Percentiles rank a stretch among this genome's conserved stretches.
Evolutionary conservation across 305 asterid genomes (phyloP).

Genomic region (Euphrasia arctica): DNA sequence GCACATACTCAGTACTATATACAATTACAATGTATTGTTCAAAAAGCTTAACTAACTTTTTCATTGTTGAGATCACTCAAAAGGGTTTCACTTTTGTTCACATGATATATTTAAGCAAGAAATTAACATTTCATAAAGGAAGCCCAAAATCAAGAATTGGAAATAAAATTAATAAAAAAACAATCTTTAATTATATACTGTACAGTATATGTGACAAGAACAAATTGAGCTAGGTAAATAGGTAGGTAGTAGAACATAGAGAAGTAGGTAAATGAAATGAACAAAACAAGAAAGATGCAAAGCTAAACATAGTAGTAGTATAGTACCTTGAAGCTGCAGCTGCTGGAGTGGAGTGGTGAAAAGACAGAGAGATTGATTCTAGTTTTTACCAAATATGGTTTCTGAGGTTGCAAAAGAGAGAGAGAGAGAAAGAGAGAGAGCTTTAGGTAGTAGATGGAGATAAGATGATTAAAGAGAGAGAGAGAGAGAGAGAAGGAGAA

Average conservation of each 20-base stretch:
- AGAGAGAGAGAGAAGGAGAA: constrained; percentile 3
- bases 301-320: neutral
- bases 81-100: too few species aligned
- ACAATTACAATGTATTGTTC: too few species aligned
- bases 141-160: neutral
- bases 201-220: neutral
- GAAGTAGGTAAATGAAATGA: neutral
- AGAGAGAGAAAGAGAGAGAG: constrained; percentile 15
- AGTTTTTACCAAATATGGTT: constrained; percentile 59
- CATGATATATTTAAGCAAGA: too few species aligned
- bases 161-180: too few species aligned
- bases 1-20: too few species aligned
- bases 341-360: neutral
- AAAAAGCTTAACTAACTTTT: too few species aligned
- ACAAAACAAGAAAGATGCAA: neutral
- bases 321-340: neutral
- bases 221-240: neutral
- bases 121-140: too few species aligned
- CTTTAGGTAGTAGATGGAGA: neutral
- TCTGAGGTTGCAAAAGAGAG: constrained; percentile 4
- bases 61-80: too few species aligned
- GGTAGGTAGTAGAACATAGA: neutral
- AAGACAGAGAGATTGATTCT: constrained; percentile 21
- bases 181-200: neutral
- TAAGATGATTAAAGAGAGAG: constrained; percentile 35